Evolutionary conservation across 202 grass and related monocot genomes (phyloP), one percentile per base, ranked within the genome.

Genomic region (Hordeum pubiflorum): DNA sequence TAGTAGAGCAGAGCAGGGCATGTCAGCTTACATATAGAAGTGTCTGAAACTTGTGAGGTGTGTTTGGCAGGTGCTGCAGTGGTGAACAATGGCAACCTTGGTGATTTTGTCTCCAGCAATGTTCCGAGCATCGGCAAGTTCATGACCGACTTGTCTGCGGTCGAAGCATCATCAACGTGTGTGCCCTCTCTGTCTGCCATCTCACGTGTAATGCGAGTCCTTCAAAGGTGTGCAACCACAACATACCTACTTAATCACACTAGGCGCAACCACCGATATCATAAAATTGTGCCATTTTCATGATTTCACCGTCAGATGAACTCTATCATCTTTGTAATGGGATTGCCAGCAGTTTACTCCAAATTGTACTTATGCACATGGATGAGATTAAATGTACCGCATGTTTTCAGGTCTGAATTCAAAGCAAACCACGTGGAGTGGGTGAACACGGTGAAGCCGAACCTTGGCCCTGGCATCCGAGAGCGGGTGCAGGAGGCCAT

Each of bases 381-480:
- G 18, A 21, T 66, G 32, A 6, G 0, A 5, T 5, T 39, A 3
- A 69, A 8, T 32, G 61, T 8, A 9, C 39, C 1, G 0, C 3
- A 0, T 27, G 17, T n/a, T 46, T 71, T 61, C 86, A 97, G 91
- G 81, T 90, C 70, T 17, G 87, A 97, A 78, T 97, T 97, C 79
- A 97, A 97, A 89, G 75, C 69, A n/a, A 97, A 94, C 77, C 87
- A 97, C 85, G 94, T 23, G 13, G 89, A 90, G 73, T 97, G 94
- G 94, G 26, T 97, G 36, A 84, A 65, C 15, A 68, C 84, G 10
- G 86, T 84, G 72, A 97, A 87, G 67, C 94, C 94, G 10, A 88
- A 87, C 76, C 82, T 97, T 4, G 91, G 91, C 33, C 91, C 87
- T 73, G 89, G 91, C 43, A 87, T 97, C 52, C 83, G 58, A 5